A percentile compares a stretch with the other conserved stretches of the same genome.
Evolutionary conservation across 305 asterid genomes (phyloP).

Genomic region (Solanum hybrid): DNA sequence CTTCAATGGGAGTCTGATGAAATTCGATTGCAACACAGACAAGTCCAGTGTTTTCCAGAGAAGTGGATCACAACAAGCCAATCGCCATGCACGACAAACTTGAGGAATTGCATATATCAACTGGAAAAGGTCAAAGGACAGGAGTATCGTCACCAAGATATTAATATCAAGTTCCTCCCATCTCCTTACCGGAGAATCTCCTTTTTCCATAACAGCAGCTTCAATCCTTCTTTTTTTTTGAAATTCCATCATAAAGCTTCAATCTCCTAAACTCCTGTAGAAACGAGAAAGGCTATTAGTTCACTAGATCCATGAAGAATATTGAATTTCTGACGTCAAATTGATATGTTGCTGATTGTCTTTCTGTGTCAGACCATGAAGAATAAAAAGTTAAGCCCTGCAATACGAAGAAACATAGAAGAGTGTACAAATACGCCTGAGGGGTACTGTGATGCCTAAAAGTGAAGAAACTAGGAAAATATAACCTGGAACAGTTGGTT

Average conservation of each 20-base stretch:
- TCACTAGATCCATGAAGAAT: not conserved
- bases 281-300: not conserved
- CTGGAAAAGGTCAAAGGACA: conserved; percentile 33
- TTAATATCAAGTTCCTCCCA: conserved; percentile 82
- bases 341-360: not conserved
- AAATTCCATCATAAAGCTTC: not conserved
- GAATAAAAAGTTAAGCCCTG: not conserved
- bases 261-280: not conserved
- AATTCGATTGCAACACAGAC: conserved; percentile 46
- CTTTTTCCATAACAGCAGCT: conserved; percentile 44
- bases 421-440: not conserved
- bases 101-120: conserved; percentile 55
- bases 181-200: conserved; percentile 21
- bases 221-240: not conserved
- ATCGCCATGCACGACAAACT: conserved; percentile 74
- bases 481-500: not conserved
- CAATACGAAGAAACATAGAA: not conserved
- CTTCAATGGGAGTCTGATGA: conserved; percentile 58
- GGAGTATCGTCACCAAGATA: conserved; percentile 55
- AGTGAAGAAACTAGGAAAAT: not conserved
- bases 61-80: not conserved
- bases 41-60: conserved; percentile 32
- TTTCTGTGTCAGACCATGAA: not conserved
- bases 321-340: not conserved
- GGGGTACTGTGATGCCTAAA: not conserved